Conservation (phyloP, 2,329 filamentous ascomycete genomes). For the Colletotrichum tabaci region DNA sequence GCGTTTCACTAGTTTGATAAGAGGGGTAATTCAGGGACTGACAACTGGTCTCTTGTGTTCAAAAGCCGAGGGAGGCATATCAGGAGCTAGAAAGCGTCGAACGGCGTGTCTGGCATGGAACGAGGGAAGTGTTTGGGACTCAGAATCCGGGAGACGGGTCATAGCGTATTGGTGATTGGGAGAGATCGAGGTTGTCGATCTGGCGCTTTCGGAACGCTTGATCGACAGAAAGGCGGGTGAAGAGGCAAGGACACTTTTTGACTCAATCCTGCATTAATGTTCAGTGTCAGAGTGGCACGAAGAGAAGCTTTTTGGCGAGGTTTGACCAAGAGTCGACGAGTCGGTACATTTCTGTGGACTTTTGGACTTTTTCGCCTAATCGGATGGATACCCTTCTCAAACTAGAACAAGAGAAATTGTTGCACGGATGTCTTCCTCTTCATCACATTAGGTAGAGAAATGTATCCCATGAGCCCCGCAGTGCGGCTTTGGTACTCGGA, state of each 20-base stretch:
- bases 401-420: neutral
- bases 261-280: neutral
- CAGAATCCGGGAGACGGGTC: neutral
- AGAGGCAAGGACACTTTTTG: neutral
- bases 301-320: neutral
- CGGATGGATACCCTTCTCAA: neutral
- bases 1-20: conserved; percentile 3
- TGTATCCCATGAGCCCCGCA: too few species aligned
- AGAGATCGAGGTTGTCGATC: neutral
- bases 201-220: conserved; percentile 10
- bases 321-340: neutral
- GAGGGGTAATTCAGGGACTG: neutral
- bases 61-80: neutral
- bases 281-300: too few species aligned
- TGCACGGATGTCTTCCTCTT: neutral
- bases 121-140: neutral
- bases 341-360: neutral
- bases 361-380: neutral
- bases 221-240: neutral
- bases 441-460: neutral
- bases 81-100: too few species aligned
- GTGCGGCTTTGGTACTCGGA: too few species aligned
- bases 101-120: neutral
- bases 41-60: neutral
- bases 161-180: too few species aligned